Conservation (phyloP, 345 rosid genomes). For the Raphanus sativus region DNA sequence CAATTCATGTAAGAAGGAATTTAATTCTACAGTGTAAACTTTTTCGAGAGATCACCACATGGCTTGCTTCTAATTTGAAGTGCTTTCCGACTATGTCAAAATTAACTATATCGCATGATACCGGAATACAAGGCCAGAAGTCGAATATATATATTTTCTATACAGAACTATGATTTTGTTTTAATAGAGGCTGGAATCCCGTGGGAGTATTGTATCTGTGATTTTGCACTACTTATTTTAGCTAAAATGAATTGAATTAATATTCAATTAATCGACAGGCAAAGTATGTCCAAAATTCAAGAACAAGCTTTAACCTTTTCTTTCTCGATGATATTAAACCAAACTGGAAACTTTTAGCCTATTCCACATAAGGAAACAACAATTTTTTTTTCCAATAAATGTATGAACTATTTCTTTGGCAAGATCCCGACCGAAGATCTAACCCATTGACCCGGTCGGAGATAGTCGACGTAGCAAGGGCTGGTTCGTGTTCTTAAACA, state of each 20-base stretch:
- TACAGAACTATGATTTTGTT: too few relatives aligned
- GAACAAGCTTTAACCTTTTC: background rate
- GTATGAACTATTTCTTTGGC: background rate
- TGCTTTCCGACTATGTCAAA: too few relatives aligned
- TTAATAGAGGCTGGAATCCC: too few relatives aligned
- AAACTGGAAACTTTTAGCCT: background rate
- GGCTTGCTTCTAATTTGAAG: too few relatives aligned
- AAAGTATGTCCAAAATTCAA: slow-evolving; percentile 3
- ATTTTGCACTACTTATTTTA: background rate
- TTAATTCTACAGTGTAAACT: too few relatives aligned
- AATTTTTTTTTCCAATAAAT: background rate
- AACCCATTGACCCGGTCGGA: slow-evolving; percentile 34
- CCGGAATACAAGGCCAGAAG: too few relatives aligned
- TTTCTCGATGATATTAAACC: too few relatives aligned
- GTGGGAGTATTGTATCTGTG: too few relatives aligned
- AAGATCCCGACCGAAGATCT: background rate
- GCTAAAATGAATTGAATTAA: background rate
- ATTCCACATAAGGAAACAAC: slow-evolving; percentile 20
- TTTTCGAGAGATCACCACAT: too few relatives aligned
- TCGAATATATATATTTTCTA: too few relatives aligned
- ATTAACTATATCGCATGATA: too few relatives aligned
- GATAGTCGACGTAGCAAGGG: slow-evolving; percentile 7
- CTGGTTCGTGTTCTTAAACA: slow-evolving; percentile 5
- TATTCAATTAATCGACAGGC: background rate
- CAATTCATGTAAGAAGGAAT: too few relatives aligned